Base-by-base conservation (phyloP, 148 eudicot genomes). In the Linanthus parryae region DNA sequence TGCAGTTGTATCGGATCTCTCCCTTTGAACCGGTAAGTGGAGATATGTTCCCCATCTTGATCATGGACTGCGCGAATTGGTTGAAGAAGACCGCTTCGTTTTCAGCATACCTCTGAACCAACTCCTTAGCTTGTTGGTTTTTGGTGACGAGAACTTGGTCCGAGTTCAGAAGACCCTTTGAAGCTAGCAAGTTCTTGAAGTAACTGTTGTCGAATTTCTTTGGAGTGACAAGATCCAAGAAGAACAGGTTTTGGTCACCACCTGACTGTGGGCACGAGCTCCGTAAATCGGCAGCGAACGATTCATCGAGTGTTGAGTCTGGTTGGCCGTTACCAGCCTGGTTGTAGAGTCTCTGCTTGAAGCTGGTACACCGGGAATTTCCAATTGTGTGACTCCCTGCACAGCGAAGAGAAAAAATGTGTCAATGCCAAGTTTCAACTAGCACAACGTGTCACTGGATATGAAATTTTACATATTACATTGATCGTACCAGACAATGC, bases 321-420 rank as follows among this genome's bases (percentile, higher is more conserved):
- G 95, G 78, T 12, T 50, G 53, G 8, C 81, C 84, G n/a, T 80
- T 85, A n/a, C 76, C 74, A 0, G 75, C 34, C 43, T 90, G 88
- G 80, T 85, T 82, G 88, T 90, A 90, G 1, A 90, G 86, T 76
- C 97, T 83, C 58, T 90, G 95, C 69, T 81, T 90, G 91, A 90
- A 85, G 77, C 73, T 85, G 29, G 76, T 67, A 67, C 97, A 90
- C 59, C 97, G 72, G 38, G 97, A 57, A 53, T 78, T 48, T 11
- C 97, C 97, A 57, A 90, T 85, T 35, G 95, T 90, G 79, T 90
- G 97, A 52, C 85, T 77, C 48, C 97, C 97, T 90, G 63, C 22
- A 56, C 8, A 33, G 19, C 17, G 1, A 28, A n/a, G 2, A 30
- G 10, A 16, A 14, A 1, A 29, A 5, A 30, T 14, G 5, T 11